Base-by-base conservation (phyloP, 495 filamentous ascomycete species). In the Cryomyces minteri region DNA sequence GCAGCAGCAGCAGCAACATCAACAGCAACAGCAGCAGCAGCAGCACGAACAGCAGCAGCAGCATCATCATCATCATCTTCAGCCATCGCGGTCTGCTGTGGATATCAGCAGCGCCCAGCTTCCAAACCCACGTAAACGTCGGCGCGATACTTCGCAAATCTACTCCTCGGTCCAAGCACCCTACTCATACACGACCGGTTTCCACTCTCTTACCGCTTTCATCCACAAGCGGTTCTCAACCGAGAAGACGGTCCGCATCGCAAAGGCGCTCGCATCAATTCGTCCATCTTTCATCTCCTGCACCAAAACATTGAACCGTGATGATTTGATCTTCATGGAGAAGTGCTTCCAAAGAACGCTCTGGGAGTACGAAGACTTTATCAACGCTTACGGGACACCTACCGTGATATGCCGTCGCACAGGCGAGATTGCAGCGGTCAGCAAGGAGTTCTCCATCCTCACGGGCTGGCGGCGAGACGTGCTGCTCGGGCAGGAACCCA, bases 281-380 rank as follows among this genome's bases (percentile, higher is more conserved):
- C 82, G 90, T 14, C 90, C 90, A 5, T 84, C 85, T 5, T 88
- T 98, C 62, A 88, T 96, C 51, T 76, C 84, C 4, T 90, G 80
- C 45, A 88, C 81, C 25, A 80, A 79, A 49, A 84, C 79, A 4
- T 65, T 96, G 33, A 86, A 84, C 46, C 68, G 75, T 30, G 76
- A 88, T 54, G 90, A 98, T 58, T 71, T 96, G 14, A 77, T 98
- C 25, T 94, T 95, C 63, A 92, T 90, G 84, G 90, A 98, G 61
- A 88, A 92, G 59, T 88, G 82, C 57, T 84, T 96, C 56, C 90
- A 98, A 58, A 82, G 90, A 36, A 87, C 82, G 1, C 69, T 98
- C 9, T 84, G 79, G 58, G 86, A 92, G 55, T 90, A 93, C 52
- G 84, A 96, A 50, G 84, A 90, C 46, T 88, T 87, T 54, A 83